A percentile compares a stretch with the other conserved stretches of the same genome.
phyloP scores from a whole-genome alignment of 1,284 basidiomycete species.

The Wolfiporia cocos region DNA sequence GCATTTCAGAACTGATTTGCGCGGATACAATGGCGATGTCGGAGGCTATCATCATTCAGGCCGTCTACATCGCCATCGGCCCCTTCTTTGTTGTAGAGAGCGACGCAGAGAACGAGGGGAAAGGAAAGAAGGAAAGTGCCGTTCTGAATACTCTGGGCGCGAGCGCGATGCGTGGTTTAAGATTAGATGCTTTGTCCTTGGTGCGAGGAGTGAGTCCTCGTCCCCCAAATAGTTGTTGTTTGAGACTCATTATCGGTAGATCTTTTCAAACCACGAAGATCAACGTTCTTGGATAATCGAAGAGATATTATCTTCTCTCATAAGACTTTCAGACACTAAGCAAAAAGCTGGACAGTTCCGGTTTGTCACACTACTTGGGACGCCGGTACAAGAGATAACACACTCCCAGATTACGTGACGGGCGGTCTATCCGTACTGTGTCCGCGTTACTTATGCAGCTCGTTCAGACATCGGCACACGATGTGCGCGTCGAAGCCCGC shows the following conservation, averaged over 20 bases:
- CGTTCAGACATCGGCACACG: slow-evolving; percentile 89
- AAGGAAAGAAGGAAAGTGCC: slow-evolving; percentile 50
- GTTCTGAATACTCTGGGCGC: slow-evolving; percentile 59
- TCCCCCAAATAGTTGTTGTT: slow-evolving; percentile 1
- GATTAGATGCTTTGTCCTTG: slow-evolving; percentile 77
- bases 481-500: slow-evolving; percentile 59
- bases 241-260: slow-evolving; percentile 34
- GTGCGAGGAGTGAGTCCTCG: slow-evolving; percentile 69
- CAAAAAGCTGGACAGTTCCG: slow-evolving; percentile 83
- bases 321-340: slow-evolving; percentile 85
- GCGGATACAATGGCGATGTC: slow-evolving; percentile 74
- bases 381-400: no score
- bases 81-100: slow-evolving; percentile 86
- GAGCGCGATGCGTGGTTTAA: slow-evolving; percentile 75
- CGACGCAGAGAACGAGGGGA: slow-evolving; percentile 38
- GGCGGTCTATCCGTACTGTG: slow-evolving; percentile 84
- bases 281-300: slow-evolving; percentile 96
- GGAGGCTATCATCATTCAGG: slow-evolving; percentile 83
- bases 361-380: no score
- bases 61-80: slow-evolving; percentile 87
- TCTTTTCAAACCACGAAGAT: slow-evolving; percentile 85
- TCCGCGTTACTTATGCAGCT: slow-evolving; percentile 91
- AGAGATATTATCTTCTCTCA: slow-evolving; percentile 86
- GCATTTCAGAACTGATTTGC: slow-evolving; percentile 62
- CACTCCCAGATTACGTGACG: slow-evolving; percentile 76